phyloP scores from a whole-genome alignment of 208 protist genomes.

The Porcisia hertigi region DNA sequence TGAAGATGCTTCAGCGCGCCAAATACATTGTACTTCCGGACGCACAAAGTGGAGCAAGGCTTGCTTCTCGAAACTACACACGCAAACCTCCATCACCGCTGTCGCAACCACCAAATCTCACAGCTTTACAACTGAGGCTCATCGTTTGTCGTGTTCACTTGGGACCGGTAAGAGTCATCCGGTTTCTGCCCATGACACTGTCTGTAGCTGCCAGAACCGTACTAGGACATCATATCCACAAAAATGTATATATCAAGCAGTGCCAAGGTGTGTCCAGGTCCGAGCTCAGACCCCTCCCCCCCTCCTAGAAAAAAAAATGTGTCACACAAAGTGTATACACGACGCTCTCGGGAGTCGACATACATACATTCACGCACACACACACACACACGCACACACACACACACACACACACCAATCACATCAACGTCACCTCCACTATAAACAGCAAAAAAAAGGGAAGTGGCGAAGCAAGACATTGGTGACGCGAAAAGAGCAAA shows the following conservation, averaged over 20 bases:
- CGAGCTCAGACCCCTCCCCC: neutral
- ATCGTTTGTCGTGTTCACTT: neutral
- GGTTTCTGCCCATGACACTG: neutral
- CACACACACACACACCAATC: neutral
- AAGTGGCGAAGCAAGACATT: conserved; percentile 6
- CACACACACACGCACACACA: conserved; percentile 3
- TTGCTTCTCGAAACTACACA: neutral
- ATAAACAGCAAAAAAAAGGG: neutral
- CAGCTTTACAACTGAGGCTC: neutral
- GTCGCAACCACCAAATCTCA: neutral
- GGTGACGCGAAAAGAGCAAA: conserved; percentile 3
- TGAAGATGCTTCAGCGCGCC: neutral
- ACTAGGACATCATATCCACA: neutral
- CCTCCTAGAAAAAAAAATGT: neutral
- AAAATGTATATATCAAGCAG: neutral
- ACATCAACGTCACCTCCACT: neutral
- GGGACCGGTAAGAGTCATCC: neutral
- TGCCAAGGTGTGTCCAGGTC: neutral
- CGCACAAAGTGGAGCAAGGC: neutral
- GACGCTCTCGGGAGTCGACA: neutral
- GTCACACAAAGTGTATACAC: neutral
- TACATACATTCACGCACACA: conserved; percentile 4
- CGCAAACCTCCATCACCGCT: neutral
- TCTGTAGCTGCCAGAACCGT: neutral
- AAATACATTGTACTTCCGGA: neutral